These are phyloP conservation scores for Ulmus americana DNA, from an alignment of 331 rosid species.

Conservation along the genomic window DNA sequence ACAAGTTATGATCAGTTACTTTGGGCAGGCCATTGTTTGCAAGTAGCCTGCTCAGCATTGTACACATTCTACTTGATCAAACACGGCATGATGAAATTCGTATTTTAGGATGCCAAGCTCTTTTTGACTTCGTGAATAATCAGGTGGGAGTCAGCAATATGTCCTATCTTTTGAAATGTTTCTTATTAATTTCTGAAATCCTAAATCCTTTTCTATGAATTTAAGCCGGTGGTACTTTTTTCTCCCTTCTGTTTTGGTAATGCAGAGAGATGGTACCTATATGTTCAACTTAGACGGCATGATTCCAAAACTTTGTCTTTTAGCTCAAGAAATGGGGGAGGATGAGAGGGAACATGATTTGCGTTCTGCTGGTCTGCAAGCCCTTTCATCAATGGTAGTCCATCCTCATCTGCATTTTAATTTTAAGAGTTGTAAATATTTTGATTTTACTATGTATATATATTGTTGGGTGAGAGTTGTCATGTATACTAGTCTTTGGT, in stretches of 20 bases:
- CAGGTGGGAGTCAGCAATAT: constrained; percentile 23
- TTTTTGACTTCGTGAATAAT: constrained; percentile 32
- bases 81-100: constrained; percentile 34
- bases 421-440: not conserved
- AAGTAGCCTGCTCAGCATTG: constrained; percentile 31
- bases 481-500: no score
- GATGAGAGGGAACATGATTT: constrained; percentile 2
- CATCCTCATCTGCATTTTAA: not conserved
- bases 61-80: constrained; percentile 39
- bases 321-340: constrained; percentile 37
- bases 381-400: constrained; percentile 22
- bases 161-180: not conserved
- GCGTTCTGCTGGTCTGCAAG: constrained; percentile 22
- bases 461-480: no score
- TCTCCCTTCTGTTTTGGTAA: not conserved
- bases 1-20: constrained; percentile 3
- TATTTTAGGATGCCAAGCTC: constrained; percentile 36
- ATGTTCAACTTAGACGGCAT: constrained; percentile 40
- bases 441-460: no score
- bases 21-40: constrained; percentile 35
- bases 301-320: constrained; percentile 36
- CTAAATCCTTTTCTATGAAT: not conserved
- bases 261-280: constrained; percentile 40
- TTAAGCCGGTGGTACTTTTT: not conserved
- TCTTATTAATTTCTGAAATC: not conserved